These are phyloP conservation scores for Pseudogymnoascus pannorum DNA, from an alignment of 2,329 filamentous ascomycete species.

Conservation along the genomic window DNA sequence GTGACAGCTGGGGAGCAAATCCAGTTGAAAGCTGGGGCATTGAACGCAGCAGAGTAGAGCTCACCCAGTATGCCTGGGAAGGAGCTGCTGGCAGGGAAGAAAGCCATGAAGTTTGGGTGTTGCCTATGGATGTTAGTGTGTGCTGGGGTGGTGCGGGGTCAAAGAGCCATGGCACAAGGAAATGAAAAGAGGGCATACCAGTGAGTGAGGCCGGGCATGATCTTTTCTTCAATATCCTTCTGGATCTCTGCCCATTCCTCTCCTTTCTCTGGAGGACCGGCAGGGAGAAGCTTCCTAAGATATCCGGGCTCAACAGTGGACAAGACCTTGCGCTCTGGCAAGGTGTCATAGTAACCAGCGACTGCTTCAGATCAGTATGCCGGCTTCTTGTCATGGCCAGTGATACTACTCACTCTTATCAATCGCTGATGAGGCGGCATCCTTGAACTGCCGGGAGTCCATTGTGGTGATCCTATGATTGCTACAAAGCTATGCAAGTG, in stretches of 20 bases:
- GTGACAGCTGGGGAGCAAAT: conserved; percentile 87
- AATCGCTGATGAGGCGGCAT: conserved; percentile 69
- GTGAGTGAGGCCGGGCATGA: conserved; percentile 87
- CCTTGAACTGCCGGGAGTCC: conserved; percentile 71
- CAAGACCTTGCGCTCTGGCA: conserved; percentile 64
- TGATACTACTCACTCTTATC: conserved; percentile 65
- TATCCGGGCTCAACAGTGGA: conserved; percentile 80
- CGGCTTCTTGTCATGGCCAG: not conserved
- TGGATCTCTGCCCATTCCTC: conserved; percentile 76
- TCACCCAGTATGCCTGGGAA: conserved; percentile 86
- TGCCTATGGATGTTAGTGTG: conserved; percentile 43
- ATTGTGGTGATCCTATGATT: conserved; percentile 38
- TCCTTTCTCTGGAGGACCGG: conserved; percentile 53
- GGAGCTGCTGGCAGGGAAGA: conserved; percentile 76
- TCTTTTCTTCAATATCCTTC: conserved; percentile 74
- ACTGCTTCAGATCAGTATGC: conserved; percentile 45
- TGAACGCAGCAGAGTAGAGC: conserved; percentile 85
- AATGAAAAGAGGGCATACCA: conserved; percentile 43
- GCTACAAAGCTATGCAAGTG: not conserved
- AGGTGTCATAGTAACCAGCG: conserved; percentile 72
- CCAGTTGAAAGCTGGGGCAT: conserved; percentile 93
- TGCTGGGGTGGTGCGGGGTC: not conserved
- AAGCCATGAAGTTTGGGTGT: conserved; percentile 90
- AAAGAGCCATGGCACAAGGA: not conserved
- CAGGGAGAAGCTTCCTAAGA: conserved; percentile 69